Evolutionary conservation across 495 filamentous ascomycete genomes (phyloP), one percentile per base, ranked within the genome.

Genomic region (Penicillium ochrochloron): DNA sequence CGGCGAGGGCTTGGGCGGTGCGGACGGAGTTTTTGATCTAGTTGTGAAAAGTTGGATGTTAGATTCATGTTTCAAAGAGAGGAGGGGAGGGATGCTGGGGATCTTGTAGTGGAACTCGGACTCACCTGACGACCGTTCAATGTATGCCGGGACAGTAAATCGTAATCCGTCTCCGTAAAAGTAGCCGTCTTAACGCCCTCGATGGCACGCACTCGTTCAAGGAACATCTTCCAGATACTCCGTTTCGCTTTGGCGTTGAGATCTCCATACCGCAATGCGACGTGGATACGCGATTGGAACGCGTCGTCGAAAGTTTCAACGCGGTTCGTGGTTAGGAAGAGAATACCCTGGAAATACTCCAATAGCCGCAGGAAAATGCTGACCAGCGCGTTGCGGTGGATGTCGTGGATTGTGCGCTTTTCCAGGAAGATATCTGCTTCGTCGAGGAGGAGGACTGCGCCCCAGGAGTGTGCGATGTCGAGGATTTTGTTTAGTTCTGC

Each of bases 21-120:
- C 91, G 85, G 48, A 96, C 90, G 6, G 89, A 90, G 75, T 97
- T 97, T 80, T 97, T 97, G 83, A 97, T 97, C 89, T 89, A 56
- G n/a, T 60, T 7, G 7, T 55, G 27, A 60, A 2, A 56, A 31
- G 25, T 23, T 42, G 14, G 23, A 14, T 37, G 65, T 71, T 54
- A 66, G 48, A 31, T 7, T 11, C 6, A 37, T 14, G 35, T 10
- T 37, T 14, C 12, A 37, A 10, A 12, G 35, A 37, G 12, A 37
- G 12, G 3, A 10, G 2, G 35, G 14, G 12, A 37, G 12, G 3
- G 8, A 21, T n/a, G 1, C 6, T n/a, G 17, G 41, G 27, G 23
- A 9, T 21, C 1, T 5, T 17, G 11, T 10, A 33, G 42, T 2
- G 14, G 48, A 5, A 14, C 0, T 10, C 14, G 21, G 10, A 8